Evolutionary conservation across 768 basidiomycete species (phyloP).

Genomic region (Melanogaster broomeanus): DNA sequence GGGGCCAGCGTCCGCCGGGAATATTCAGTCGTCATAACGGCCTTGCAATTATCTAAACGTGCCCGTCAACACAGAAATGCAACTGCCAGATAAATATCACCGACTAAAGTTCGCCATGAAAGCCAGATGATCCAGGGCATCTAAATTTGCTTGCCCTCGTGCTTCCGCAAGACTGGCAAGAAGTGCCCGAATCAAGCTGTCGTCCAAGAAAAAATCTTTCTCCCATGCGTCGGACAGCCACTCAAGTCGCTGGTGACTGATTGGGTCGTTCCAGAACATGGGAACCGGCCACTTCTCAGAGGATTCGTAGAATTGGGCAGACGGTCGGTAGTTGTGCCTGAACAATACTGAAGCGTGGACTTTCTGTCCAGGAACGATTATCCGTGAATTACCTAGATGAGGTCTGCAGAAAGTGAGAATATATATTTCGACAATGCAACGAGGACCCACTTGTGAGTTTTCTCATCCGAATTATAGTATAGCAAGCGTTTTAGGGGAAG

Average conservation of each 20-base stretch:
- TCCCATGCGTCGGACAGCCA: constrained; percentile 25
- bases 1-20: constrained; percentile 7
- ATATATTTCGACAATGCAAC: background rate
- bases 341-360: constrained; percentile 32
- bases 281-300: constrained; percentile 27
- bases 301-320: constrained; percentile 22
- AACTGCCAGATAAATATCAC: background rate
- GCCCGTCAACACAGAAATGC: background rate
- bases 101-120: constrained; percentile 33
- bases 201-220: constrained; percentile 31
- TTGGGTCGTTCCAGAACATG: constrained; percentile 31
- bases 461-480: constrained; percentile 27
- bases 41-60: constrained; percentile 14
- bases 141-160: constrained; percentile 14
- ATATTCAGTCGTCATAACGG: constrained; percentile 2
- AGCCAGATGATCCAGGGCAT: constrained; percentile 26
- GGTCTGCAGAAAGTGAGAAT: constrained; percentile 21
- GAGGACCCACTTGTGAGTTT: constrained; percentile 20
- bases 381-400: constrained; percentile 25
- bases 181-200: constrained; percentile 13
- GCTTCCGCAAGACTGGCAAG: constrained; percentile 17
- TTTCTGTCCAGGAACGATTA: constrained; percentile 30
- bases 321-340: constrained; percentile 30
- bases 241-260: constrained; percentile 20
- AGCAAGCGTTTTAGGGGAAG: constrained; percentile 26